Percentiles rank a stretch among this genome's conserved stretches.
These are phyloP conservation scores for Flaveria robusta DNA, from an alignment of 129 eudicot species.

Conservation along the genomic window DNA sequence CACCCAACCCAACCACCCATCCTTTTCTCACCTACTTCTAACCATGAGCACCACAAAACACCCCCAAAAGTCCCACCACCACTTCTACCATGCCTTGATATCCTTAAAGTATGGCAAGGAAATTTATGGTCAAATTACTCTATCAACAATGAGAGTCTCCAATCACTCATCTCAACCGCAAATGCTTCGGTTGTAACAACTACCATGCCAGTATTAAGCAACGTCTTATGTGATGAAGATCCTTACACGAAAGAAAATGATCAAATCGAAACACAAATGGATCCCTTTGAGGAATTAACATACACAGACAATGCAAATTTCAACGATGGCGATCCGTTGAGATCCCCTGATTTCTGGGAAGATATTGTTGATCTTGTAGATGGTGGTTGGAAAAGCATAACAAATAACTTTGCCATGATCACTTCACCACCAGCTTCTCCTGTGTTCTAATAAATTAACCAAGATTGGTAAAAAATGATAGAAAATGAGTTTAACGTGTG, in stretches of 20 bases:
- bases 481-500: conserved; percentile 13
- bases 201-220: neutral
- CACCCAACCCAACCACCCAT: conserved; percentile 20
- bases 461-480: conserved; percentile 15
- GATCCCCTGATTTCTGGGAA: conserved; percentile 47
- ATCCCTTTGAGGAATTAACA: conserved; percentile 21
- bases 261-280: conserved; percentile 24
- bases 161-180: conserved; percentile 54
- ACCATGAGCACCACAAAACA: conserved; percentile 18
- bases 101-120: conserved; percentile 65
- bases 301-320: conserved; percentile 23
- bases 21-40: conserved; percentile 17
- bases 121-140: conserved; percentile 42
- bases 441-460: conserved; percentile 29
- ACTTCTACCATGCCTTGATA: conserved; percentile 57
- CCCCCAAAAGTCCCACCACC: conserved; percentile 22
- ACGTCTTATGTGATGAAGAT: conserved; percentile 28
- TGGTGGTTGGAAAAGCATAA: conserved; percentile 40
- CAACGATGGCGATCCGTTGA: conserved; percentile 29
- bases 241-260: conserved; percentile 25
- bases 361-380: conserved; percentile 45
- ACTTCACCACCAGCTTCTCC: conserved; percentile 43
- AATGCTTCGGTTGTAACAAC: conserved; percentile 41
- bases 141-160: conserved; percentile 43
- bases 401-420: conserved; percentile 34